Percentiles rank a stretch among this genome's conserved stretches.
Evolutionary conservation across 2,329 filamentous ascomycete species (phyloP).

Genomic region (Microthyrium microscopicum): DNA sequence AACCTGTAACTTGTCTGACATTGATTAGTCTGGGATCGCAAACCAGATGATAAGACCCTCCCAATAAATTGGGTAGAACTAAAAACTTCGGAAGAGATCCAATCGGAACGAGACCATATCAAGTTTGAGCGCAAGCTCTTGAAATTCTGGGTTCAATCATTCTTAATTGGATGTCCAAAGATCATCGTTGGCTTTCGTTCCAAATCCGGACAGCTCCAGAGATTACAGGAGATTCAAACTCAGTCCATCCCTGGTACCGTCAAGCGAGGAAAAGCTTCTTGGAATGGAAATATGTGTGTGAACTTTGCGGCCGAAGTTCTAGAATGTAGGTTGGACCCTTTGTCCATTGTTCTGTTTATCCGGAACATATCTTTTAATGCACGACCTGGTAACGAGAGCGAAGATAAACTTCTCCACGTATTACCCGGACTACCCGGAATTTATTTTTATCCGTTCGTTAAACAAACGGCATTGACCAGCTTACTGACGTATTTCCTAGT

Average conservation of each 20-base stretch:
- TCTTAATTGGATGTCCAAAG: constrained; percentile 78
- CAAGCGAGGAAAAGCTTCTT: constrained; percentile 48
- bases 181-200: constrained; percentile 82
- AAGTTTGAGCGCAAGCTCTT: constrained; percentile 80
- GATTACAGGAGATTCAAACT: constrained; percentile 66
- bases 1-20: constrained; percentile 2
- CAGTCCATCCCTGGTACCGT: constrained; percentile 62
- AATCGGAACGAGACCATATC: constrained; percentile 47
- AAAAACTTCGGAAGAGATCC: constrained; percentile 49
- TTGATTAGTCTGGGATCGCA: constrained; percentile 56
- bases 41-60: constrained; percentile 50
- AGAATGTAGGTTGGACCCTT: constrained; percentile 48
- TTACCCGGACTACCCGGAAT: too few species aligned
- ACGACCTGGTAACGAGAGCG: too few species aligned
- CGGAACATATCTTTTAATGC: too few species aligned
- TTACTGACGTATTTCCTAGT: constrained; percentile 22
- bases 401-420: too few species aligned
- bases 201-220: constrained; percentile 51
- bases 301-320: constrained; percentile 72
- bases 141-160: constrained; percentile 95
- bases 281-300: constrained; percentile 89
- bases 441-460: not conserved
- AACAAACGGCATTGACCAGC: not conserved
- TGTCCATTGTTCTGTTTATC: too few species aligned
- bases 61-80: constrained; percentile 86